Percentiles rank a stretch among this genome's conserved stretches.
Conservation (phyloP, 495 filamentous ascomycete species). For the Elasticomyces elasticus region DNA sequence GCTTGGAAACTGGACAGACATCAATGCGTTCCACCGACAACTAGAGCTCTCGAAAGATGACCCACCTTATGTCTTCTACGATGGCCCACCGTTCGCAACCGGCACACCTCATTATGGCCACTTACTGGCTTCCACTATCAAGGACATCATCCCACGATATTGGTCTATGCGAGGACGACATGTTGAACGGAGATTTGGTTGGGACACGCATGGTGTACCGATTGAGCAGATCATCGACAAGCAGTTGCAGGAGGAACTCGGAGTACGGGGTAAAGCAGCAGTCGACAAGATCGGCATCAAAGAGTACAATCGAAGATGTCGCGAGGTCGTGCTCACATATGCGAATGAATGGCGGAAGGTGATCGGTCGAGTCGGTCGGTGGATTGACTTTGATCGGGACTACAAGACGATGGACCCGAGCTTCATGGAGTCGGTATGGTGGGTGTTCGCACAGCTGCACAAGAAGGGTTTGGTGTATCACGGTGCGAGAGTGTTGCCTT, state of each 20-base stretch:
- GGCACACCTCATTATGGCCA: constrained; percentile 94
- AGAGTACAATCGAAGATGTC: constrained; percentile 88
- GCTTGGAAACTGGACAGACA: constrained; percentile 75
- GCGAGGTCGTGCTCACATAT: constrained; percentile 89
- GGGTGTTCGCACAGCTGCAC: constrained; percentile 88
- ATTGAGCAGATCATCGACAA: constrained; percentile 99
- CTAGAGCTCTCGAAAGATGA: constrained; percentile 63
- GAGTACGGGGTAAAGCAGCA: constrained; percentile 78
- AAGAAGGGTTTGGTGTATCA: constrained; percentile 84
- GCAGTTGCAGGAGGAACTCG: constrained; percentile 67
- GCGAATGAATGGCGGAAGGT: constrained; percentile 81
- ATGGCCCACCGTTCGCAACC: constrained; percentile 55
- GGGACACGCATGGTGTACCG: constrained; percentile 93
- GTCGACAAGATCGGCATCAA: constrained; percentile 80
- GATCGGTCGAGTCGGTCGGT: constrained; percentile 82
- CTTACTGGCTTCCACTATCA: constrained; percentile 89
- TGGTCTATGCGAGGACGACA: constrained; percentile 96
- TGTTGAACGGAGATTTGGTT: constrained; percentile 65
- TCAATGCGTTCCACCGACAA: constrained; percentile 75
- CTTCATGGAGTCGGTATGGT: constrained; percentile 98
- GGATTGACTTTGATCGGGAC: constrained; percentile 98
- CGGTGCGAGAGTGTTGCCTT: constrained; percentile 87
- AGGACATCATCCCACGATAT: constrained; percentile 92
- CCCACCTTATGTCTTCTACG: constrained; percentile 72
- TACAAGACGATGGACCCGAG: constrained; percentile 91